These are phyloP conservation scores for Gyromitra esculenta DNA, from an alignment of 2,329 filamentous ascomycete genomes.

Conservation along the genomic window DNA sequence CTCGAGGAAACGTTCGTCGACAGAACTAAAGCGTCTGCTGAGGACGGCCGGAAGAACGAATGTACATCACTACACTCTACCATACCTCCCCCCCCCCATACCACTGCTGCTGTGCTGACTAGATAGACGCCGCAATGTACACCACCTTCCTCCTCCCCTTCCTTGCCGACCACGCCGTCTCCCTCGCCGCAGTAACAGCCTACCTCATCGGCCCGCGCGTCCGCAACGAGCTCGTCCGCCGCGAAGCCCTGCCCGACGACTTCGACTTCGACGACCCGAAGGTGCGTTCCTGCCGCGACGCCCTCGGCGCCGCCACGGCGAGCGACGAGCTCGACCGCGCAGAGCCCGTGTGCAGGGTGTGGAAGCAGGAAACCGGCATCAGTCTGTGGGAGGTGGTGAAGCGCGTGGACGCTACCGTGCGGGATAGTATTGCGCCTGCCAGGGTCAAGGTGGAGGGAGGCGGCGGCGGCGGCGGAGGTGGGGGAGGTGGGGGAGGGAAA, in stretches of 20 bases:
- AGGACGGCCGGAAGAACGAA: conserved; percentile 51
- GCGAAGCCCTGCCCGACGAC: conserved; percentile 47
- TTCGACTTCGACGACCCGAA: conserved; percentile 51
- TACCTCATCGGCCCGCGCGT: conserved; percentile 49
- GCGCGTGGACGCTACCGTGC: conserved; percentile 39
- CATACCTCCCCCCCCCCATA: background rate
- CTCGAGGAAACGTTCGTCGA: conserved; percentile 54
- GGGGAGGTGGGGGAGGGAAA: conserved; percentile 7
- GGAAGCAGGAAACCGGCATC: conserved; percentile 48
- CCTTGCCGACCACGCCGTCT: conserved; percentile 43
- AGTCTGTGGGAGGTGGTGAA: conserved; percentile 55
- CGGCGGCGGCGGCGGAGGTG: conserved; percentile 2
- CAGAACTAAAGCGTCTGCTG: conserved; percentile 44
- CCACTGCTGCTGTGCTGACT: background rate
- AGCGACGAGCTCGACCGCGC: conserved; percentile 43
- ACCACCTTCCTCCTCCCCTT: conserved; percentile 52
- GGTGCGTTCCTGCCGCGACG: conserved; percentile 32
- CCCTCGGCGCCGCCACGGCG: conserved; percentile 6
- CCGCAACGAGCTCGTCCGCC: conserved; percentile 27
- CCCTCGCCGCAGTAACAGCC: conserved; percentile 42
- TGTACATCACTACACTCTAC: conserved; percentile 31
- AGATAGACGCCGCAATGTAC: conserved; percentile 48
- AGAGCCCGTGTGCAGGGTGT: conserved; percentile 51
- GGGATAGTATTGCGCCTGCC: conserved; percentile 39
- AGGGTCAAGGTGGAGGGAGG: conserved; percentile 29